A percentile compares a stretch with the other conserved stretches of the same genome.
These are phyloP conservation scores for Caryopteris hybrid DNA, from an alignment of 305 asterid species.

Conservation along the genomic window DNA sequence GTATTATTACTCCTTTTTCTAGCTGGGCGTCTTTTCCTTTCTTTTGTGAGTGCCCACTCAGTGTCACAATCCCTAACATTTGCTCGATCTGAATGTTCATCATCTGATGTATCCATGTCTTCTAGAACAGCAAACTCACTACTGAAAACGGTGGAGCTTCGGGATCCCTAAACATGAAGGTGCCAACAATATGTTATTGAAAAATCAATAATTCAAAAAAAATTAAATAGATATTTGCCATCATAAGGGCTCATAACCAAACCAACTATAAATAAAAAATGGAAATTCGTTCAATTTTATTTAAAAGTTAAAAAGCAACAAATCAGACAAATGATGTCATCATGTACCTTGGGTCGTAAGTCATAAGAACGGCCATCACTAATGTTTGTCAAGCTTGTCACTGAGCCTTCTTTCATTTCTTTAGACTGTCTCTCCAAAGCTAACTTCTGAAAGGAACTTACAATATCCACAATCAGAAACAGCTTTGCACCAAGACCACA, in stretches of 20 bases:
- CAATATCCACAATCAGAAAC: not conserved
- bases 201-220: not conserved
- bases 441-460: constrained; percentile 40
- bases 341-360: constrained; percentile 66
- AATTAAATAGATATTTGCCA: not conserved
- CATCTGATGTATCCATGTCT: constrained; percentile 91
- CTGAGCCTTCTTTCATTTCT: constrained; percentile 31
- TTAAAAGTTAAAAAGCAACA: not conserved
- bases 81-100: constrained; percentile 14
- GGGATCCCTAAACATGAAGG: constrained; percentile 46
- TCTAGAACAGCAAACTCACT: constrained; percentile 41
- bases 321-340: not conserved
- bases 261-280: no score
- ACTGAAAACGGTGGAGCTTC: constrained; percentile 43
- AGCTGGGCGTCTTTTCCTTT: constrained; percentile 36
- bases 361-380: constrained; percentile 61
- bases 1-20: constrained; percentile 27
- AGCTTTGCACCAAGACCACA: not conserved
- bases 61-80: constrained; percentile 22
- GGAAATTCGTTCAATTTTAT: not conserved
- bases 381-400: constrained; percentile 15
- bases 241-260: no score
- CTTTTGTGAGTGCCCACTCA: constrained; percentile 38
- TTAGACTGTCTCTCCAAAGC: constrained; percentile 40
- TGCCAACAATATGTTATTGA: not conserved